Evolutionary conservation across 169 alveolate species (phyloP).

Genomic region (Eimeria falciformis): DNA sequence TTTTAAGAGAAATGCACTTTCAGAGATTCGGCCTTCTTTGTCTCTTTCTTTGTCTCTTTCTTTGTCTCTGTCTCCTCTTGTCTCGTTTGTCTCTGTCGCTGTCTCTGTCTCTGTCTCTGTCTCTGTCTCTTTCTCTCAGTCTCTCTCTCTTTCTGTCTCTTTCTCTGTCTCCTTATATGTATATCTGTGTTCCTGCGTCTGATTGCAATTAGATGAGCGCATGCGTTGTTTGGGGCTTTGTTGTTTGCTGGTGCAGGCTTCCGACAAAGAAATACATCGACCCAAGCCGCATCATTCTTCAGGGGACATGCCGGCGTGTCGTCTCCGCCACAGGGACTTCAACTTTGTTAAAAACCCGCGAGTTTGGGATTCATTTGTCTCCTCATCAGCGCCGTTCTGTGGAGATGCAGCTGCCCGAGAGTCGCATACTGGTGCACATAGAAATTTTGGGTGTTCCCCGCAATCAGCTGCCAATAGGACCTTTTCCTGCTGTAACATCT

Average conservation of each 20-base stretch:
- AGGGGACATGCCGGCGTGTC: constrained; percentile 41
- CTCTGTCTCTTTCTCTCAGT: too few relatives aligned
- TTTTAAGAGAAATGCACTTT: too few relatives aligned
- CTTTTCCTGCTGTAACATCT: background rate
- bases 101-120: too few relatives aligned
- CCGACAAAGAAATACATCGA: constrained; percentile 36
- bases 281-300: constrained; percentile 17
- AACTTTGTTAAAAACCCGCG: constrained; percentile 26
- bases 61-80: too few relatives aligned
- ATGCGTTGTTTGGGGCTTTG: too few relatives aligned
- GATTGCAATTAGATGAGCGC: too few relatives aligned
- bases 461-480: background rate
- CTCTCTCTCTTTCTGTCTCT: too few relatives aligned
- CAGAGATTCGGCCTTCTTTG: too few relatives aligned
- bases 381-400: constrained; percentile 5
- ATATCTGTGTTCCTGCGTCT: too few relatives aligned
- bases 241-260: background rate
- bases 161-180: too few relatives aligned
- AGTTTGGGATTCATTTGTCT: background rate
- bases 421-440: constrained; percentile 39
- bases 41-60: too few relatives aligned
- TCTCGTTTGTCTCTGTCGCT: too few relatives aligned
- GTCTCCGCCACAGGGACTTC: background rate
- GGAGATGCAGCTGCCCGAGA: constrained; percentile 40
- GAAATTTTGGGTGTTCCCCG: constrained; percentile 5